These are phyloP conservation scores for Tritrichomonas foetus DNA, from an alignment of 208 protist species.

Conservation along the genomic window DNA sequence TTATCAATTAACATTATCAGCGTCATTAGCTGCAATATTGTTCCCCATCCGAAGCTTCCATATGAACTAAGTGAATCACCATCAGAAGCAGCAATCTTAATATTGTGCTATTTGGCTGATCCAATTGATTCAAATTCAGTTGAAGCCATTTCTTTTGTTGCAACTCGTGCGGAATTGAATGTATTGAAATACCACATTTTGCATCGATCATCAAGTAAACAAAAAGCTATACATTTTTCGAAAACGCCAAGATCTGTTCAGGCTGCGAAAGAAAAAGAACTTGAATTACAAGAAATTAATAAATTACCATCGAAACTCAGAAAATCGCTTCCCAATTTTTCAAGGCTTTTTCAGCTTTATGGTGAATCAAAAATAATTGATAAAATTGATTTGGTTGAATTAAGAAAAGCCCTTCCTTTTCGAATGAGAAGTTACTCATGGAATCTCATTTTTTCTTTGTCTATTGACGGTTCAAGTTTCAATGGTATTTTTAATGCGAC, in stretches of 20 bases:
- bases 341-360: neutral
- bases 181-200: neutral
- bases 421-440: neutral
- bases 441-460: neutral
- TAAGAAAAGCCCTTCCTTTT: neutral
- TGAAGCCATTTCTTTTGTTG: neutral
- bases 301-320: neutral
- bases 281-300: neutral
- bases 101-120: neutral
- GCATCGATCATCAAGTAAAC: neutral
- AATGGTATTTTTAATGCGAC: neutral
- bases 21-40: neutral
- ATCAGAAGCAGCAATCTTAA: neutral
- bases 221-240: neutral
- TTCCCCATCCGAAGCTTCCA: neutral
- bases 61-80: neutral
- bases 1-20: neutral
- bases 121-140: neutral
- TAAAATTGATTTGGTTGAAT: neutral
- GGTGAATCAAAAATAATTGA: neutral
- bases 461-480: neutral
- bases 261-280: neutral
- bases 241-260: neutral
- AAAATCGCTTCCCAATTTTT: neutral
- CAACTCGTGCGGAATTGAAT: neutral